A percentile compares a stretch with the other conserved stretches of the same genome.
These are phyloP conservation scores for Dictyostelium capitatum DNA, from an alignment of 78 protist genomes.

Conservation along the genomic window DNA sequence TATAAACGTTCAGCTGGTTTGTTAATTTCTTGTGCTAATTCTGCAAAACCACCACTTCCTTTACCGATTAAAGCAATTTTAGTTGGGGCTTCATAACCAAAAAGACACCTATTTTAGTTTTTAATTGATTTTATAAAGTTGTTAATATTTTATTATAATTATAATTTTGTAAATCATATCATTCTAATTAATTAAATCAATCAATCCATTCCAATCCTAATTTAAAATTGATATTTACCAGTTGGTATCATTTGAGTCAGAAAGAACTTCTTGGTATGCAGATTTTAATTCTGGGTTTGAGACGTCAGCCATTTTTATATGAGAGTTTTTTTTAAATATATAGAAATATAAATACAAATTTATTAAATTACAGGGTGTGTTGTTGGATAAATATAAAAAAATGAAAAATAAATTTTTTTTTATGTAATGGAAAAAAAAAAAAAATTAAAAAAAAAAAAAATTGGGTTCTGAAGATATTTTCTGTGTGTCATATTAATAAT, in stretches of 20 bases:
- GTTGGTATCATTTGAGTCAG: conserved; percentile 65
- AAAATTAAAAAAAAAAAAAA: not conserved
- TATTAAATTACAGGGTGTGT: not conserved
- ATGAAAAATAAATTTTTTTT: not conserved
- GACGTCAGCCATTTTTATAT: conserved; percentile 80
- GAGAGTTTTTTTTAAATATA: not conserved
- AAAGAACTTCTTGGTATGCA: conserved; percentile 54
- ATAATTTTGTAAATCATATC: no score
- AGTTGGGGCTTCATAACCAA: conserved; percentile 51
- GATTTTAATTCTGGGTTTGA: conserved; percentile 49
- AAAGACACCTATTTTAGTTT: no score
- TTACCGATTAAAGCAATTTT: conserved; percentile 34
- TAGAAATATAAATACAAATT: not conserved
- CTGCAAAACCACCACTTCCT: conserved; percentile 69
- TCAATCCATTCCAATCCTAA: no score
- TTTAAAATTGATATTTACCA: no score
- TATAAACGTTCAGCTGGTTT: conserved; percentile 43
- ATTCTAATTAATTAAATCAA: not conserved
- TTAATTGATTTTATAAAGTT: no score
- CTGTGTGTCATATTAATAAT: no score
- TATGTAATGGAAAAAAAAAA: not conserved
- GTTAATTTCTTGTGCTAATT: conserved; percentile 31
- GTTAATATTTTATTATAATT: no score
- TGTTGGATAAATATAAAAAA: not conserved
- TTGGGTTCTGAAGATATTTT: no score